These are phyloP conservation scores for Osmozyma mogii DNA, from an alignment of 805 yeast genomes.

Conservation along the genomic window DNA sequence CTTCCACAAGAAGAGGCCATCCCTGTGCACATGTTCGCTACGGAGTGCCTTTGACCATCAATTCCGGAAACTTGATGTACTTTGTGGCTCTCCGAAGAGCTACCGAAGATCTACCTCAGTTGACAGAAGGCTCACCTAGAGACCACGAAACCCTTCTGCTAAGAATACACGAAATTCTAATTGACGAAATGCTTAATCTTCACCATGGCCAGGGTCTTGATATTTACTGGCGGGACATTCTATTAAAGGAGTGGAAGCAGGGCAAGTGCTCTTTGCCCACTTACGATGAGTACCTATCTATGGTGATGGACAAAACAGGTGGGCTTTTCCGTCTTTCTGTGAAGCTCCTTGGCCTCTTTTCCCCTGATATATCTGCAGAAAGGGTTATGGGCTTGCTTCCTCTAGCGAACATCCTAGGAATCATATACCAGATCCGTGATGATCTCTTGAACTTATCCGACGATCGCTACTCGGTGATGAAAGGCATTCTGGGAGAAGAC, in stretches of 20 bases:
- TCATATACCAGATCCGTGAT: slow-evolving; percentile 78
- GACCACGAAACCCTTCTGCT: neutral
- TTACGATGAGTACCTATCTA: slow-evolving; percentile 48
- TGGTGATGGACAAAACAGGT: slow-evolving; percentile 85
- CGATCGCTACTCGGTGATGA: slow-evolving; percentile 49
- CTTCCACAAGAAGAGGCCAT: slow-evolving; percentile 63
- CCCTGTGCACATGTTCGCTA: slow-evolving; percentile 73
- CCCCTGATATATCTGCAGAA: slow-evolving; percentile 8
- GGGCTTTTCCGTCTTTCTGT: slow-evolving; percentile 77
- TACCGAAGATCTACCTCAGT: slow-evolving; percentile 9
- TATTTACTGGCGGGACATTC: slow-evolving; percentile 73
- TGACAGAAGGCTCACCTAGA: slow-evolving; percentile 1
- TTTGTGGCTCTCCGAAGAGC: slow-evolving; percentile 58
- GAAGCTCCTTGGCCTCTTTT: slow-evolving; percentile 43
- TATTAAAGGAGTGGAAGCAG: slow-evolving; percentile 6
- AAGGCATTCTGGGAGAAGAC: slow-evolving; percentile 68
- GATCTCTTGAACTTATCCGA: slow-evolving; percentile 68
- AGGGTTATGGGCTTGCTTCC: slow-evolving; percentile 43
- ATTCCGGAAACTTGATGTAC: slow-evolving; percentile 77
- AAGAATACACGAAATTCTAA: slow-evolving; percentile 32
- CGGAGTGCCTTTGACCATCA: slow-evolving; percentile 76
- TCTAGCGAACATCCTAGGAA: slow-evolving; percentile 70
- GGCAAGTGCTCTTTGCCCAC: slow-evolving; percentile 18
- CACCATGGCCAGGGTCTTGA: slow-evolving; percentile 91
- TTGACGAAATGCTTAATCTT: slow-evolving; percentile 69